A percentile compares a stretch with the other conserved stretches of the same genome.
Conservation (phyloP, 176 grass and related monocot genomes). For the Lolium perenne region DNA sequence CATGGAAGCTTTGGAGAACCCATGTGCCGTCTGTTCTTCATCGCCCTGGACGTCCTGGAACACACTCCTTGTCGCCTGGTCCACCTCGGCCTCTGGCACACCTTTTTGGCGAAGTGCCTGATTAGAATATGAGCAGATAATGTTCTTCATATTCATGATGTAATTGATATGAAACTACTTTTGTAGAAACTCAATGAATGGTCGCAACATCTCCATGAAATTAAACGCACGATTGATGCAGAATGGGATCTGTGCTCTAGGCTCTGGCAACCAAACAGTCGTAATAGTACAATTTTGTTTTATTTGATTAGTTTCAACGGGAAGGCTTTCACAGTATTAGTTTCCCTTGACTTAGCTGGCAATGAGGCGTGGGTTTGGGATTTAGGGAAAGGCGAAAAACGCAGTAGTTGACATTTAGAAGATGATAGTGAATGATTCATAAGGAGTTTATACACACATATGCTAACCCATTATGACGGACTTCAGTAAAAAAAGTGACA, state of each 20-base stretch:
- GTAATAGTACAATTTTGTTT: too few species aligned
- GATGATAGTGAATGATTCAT: too few species aligned
- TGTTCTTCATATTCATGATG: neutral
- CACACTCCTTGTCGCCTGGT: conserved; percentile 67
- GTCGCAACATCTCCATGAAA: neutral
- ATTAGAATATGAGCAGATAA: neutral
- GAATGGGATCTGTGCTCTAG: too few species aligned
- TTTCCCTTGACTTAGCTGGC: neutral
- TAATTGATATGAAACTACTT: neutral
- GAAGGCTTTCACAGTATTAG: neutral
- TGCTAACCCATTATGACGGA: neutral
- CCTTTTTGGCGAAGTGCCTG: conserved; percentile 87
- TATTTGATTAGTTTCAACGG: too few species aligned
- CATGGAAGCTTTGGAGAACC: conserved; percentile 73
- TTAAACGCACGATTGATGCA: neutral
- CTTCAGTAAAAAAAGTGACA: neutral
- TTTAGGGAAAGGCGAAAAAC: too few species aligned
- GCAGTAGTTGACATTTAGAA: too few species aligned
- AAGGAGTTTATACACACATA: neutral
- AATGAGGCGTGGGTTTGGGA: neutral
- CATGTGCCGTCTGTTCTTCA: conserved; percentile 43
- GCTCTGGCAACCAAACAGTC: too few species aligned
- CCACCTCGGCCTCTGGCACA: conserved; percentile 52
- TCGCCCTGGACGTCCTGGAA: conserved; percentile 53
- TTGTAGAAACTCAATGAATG: neutral